These are phyloP conservation scores for Actinomortierella ambigua DNA, from an alignment of 371 early-diverging fungal species.

Conservation along the genomic window DNA sequence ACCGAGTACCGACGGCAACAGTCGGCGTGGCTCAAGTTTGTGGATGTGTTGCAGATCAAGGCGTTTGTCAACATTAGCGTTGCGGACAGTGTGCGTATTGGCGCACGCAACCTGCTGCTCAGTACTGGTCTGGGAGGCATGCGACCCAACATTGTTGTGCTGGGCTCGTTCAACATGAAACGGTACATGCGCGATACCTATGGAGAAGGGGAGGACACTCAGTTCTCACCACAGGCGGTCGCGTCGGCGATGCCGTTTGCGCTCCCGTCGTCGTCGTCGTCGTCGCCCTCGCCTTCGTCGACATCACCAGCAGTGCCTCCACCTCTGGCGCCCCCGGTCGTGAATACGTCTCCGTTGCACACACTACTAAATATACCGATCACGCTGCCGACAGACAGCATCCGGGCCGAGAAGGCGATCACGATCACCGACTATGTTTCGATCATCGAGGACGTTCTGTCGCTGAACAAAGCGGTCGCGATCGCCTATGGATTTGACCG, in stretches of 20 bases:
- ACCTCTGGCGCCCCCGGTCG: too few relatives aligned
- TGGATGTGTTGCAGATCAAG: conserved; percentile 59
- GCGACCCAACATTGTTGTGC: conserved; percentile 67
- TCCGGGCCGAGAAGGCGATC: conserved; percentile 56
- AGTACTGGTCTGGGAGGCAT: conserved; percentile 69
- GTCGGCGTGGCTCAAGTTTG: conserved; percentile 56
- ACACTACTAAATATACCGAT: conserved; percentile 29
- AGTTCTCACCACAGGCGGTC: too few relatives aligned
- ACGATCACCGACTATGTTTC: conserved; percentile 58
- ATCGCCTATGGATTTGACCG: conserved; percentile 59
- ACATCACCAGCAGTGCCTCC: not conserved
- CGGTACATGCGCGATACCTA: conserved; percentile 28
- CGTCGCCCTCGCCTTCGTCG: too few relatives aligned
- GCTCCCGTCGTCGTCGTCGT: not conserved
- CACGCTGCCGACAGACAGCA: conserved; percentile 56
- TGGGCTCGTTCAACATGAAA: conserved; percentile 52
- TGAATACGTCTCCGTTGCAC: not conserved
- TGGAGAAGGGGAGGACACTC: too few relatives aligned
- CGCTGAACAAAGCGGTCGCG: conserved; percentile 67
- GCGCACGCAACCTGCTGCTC: conserved; percentile 55
- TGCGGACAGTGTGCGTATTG: conserved; percentile 50
- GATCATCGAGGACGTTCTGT: conserved; percentile 66
- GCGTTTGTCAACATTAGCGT: conserved; percentile 64
- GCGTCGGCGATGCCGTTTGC: too few relatives aligned
- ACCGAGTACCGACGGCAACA: conserved; percentile 51